A percentile compares a stretch with the other conserved stretches of the same genome.
Evolutionary conservation across 208 protist species (phyloP).

Genomic region (Acanthamoeba lenticulata): DNA sequence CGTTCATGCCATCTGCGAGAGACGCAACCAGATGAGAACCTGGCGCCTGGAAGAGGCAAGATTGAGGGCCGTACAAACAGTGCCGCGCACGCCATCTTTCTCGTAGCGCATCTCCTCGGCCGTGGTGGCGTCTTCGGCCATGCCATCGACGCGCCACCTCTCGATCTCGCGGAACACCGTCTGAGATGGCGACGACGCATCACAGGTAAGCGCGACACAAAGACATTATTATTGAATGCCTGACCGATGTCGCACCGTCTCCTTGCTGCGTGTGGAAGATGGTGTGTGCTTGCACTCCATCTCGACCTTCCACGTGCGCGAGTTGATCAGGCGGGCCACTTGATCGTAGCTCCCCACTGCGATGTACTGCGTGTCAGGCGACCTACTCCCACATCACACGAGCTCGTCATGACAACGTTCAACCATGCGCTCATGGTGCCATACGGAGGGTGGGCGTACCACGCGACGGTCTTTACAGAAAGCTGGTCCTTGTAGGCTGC

Average conservation of each 20-base stretch:
- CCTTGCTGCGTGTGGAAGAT: background rate
- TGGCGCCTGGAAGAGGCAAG: background rate
- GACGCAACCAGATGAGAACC: background rate
- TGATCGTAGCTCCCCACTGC: constrained; percentile 63
- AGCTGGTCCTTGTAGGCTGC: constrained; percentile 42
- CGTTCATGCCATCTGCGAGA: background rate
- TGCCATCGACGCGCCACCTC: background rate
- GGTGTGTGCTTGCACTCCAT: constrained; percentile 41
- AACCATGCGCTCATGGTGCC: no score
- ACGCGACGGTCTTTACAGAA: background rate
- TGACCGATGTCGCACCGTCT: background rate
- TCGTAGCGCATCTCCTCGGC: background rate
- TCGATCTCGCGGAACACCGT: constrained; percentile 13
- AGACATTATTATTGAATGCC: no score
- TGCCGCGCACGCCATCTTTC: background rate
- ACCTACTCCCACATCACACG: background rate
- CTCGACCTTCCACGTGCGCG: constrained; percentile 42
- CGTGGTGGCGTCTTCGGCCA: background rate
- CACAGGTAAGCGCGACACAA: no score
- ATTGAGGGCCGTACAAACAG: background rate
- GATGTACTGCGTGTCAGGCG: constrained; percentile 52
- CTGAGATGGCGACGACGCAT: background rate
- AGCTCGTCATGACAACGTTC: no score
- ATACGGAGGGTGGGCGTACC: no score
- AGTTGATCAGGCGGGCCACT: background rate